Conservation (phyloP, 106 monocot genomes). For the Dioscorea alata region DNA sequence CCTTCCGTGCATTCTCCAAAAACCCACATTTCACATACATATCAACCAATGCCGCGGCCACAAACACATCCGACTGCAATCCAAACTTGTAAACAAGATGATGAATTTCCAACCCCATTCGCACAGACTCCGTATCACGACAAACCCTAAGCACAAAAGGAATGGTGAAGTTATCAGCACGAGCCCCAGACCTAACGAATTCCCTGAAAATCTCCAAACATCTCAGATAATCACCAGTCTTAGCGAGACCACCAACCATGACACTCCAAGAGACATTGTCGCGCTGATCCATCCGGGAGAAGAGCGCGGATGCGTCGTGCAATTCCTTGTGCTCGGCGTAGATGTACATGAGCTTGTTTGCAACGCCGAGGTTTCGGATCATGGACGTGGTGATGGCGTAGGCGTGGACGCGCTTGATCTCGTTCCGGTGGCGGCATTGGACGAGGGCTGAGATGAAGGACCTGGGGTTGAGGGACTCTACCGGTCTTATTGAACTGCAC, state of each 20-base stretch:
- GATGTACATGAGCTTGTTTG: constrained; percentile 44
- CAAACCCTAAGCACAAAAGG: constrained; percentile 50
- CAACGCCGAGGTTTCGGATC: constrained; percentile 30
- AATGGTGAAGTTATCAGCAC: constrained; percentile 42
- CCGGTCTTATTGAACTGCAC: no score
- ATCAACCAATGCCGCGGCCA: constrained; percentile 38
- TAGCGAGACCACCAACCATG: constrained; percentile 38
- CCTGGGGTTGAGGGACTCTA: constrained; percentile 16
- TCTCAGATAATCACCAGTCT: constrained; percentile 31
- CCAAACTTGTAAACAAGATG: constrained; percentile 33
- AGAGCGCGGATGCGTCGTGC: constrained; percentile 23
- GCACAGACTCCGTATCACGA: constrained; percentile 15
- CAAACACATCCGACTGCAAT: constrained; percentile 28
- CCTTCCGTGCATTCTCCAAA: constrained; percentile 39
- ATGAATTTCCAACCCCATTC: constrained; percentile 31
- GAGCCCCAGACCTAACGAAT: constrained; percentile 31
- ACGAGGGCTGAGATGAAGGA: constrained; percentile 30
- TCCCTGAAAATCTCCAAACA: constrained; percentile 32
- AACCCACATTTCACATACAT: constrained; percentile 38
- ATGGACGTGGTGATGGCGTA: constrained; percentile 19
- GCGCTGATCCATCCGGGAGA: constrained; percentile 23
- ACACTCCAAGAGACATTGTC: constrained; percentile 57
- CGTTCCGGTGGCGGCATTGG: constrained; percentile 22
- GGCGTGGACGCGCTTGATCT: constrained; percentile 42
- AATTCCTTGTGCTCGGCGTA: constrained; percentile 27